Conservation (phyloP, 2,329 filamentous ascomycete species). For the Teratosphaeria pseudoeucalypti region DNA sequence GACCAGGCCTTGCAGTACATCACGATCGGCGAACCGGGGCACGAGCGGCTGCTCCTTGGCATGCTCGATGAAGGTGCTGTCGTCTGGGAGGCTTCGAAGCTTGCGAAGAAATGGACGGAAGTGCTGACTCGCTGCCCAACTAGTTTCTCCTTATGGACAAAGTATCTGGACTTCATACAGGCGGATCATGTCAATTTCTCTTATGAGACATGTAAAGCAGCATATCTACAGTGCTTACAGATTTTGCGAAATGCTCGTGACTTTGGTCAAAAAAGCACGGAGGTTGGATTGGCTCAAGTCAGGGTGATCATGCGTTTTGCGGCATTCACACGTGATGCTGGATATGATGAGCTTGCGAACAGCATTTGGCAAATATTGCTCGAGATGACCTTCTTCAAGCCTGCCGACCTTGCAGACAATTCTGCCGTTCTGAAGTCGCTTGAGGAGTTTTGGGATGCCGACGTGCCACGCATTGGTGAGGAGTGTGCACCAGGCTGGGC, state of each 20-base stretch:
- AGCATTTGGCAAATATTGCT: slow-evolving; percentile 75
- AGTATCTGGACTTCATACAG: slow-evolving; percentile 61
- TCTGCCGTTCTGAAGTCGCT: slow-evolving; percentile 35
- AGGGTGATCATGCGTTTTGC: slow-evolving; percentile 70
- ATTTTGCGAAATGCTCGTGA: slow-evolving; percentile 3
- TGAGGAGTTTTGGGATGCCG: slow-evolving; percentile 76
- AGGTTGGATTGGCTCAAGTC: slow-evolving; percentile 39
- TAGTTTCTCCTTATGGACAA: slow-evolving; percentile 60
- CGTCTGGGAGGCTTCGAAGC: slow-evolving; percentile 57
- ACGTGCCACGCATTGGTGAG: slow-evolving; percentile 70
- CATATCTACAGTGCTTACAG: slow-evolving; percentile 49
- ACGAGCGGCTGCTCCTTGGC: slow-evolving; percentile 53
- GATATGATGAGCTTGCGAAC: slow-evolving; percentile 65
- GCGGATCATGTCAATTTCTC: slow-evolving; percentile 56
- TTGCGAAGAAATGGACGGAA: slow-evolving; percentile 56
- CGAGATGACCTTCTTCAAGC: slow-evolving; percentile 58
- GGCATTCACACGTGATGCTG: slow-evolving; percentile 61
- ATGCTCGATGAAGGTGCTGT: slow-evolving; percentile 65
- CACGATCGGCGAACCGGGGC: slow-evolving; percentile 32
- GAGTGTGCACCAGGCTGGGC: slow-evolving; percentile 59
- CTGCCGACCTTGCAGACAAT: slow-evolving; percentile 20
- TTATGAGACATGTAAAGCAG: slow-evolving; percentile 53
- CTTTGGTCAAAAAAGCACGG: neutral
- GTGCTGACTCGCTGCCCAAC: slow-evolving; percentile 46
- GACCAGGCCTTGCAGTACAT: slow-evolving; percentile 61